phyloP scores from a whole-genome alignment of 1,139 yeast genomes.

The Fermentozyma sake region DNA sequence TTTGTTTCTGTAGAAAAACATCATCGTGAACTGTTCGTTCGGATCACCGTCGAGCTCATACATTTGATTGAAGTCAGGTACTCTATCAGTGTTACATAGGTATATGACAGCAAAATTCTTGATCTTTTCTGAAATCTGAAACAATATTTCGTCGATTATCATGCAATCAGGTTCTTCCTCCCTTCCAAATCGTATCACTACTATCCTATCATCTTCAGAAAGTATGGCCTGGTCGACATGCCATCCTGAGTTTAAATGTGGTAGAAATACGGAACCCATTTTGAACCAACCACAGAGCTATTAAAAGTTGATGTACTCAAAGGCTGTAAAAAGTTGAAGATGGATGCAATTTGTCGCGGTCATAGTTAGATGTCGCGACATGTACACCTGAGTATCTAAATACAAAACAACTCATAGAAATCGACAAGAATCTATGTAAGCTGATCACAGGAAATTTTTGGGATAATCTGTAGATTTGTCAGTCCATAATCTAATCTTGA shows the following conservation, averaged over 20 bases:
- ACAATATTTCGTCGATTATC: constrained; percentile 85
- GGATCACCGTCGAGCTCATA: constrained; percentile 74
- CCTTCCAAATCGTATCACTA: constrained; percentile 82
- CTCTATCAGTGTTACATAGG: constrained; percentile 83
- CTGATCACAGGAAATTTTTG: no score
- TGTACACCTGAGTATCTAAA: no score
- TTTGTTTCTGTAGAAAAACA: constrained; percentile 91
- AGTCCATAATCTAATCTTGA: no score
- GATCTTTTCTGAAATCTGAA: constrained; percentile 75
- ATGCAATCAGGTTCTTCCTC: constrained; percentile 76
- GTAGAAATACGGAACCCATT: constrained; percentile 86
- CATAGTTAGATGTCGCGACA: no score
- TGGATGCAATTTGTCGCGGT: no score
- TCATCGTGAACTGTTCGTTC: constrained; percentile 65
- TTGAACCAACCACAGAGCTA: no score
- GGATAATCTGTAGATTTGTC: no score
- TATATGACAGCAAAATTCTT: constrained; percentile 86
- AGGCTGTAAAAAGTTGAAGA: no score
- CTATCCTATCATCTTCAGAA: constrained; percentile 80
- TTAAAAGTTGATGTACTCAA: no score
- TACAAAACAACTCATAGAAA: no score
- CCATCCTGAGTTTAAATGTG: constrained; percentile 84
- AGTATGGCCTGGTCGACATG: constrained; percentile 96
- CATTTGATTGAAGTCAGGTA: constrained; percentile 88
- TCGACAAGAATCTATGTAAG: no score